These are phyloP conservation scores for Diaporthe sp. DNA, from an alignment of 2,329 filamentous ascomycete genomes.

Conservation along the genomic window DNA sequence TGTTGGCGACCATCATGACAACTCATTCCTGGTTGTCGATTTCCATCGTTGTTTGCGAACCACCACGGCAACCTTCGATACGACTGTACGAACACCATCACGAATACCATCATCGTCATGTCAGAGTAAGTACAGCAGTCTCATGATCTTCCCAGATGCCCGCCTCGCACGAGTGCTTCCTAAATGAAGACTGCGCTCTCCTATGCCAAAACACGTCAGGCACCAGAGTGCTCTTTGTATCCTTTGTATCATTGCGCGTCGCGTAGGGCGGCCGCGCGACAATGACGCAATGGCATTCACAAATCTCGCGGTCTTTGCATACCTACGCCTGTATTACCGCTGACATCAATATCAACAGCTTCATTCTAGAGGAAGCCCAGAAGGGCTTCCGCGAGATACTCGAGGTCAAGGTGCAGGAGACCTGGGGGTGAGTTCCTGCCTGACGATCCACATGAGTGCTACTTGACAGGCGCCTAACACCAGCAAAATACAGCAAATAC, in stretches of 20 bases:
- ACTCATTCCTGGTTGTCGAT: background rate
- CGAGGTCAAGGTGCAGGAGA: background rate
- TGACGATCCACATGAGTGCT: too few species aligned
- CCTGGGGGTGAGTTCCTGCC: background rate
- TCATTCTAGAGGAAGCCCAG: background rate
- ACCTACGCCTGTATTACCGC: too few species aligned
- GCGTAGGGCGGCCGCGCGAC: background rate
- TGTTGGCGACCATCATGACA: background rate
- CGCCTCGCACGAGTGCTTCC: background rate
- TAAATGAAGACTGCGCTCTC: background rate
- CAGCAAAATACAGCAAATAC: background rate
- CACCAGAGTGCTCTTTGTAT: background rate
- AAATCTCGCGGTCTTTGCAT: too few species aligned
- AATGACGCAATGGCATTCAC: background rate
- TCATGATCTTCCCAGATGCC: background rate
- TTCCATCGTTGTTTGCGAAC: background rate
- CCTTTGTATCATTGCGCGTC: background rate
- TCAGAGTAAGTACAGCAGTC: background rate
- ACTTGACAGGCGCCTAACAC: background rate
- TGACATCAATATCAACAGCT: background rate
- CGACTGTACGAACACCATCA: too few species aligned
- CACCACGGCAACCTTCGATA: background rate
- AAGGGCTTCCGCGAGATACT: background rate
- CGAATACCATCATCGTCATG: background rate
- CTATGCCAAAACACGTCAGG: background rate